Percentiles rank a stretch among this genome's conserved stretches.
phyloP scores from a whole-genome alignment of 2,329 filamentous ascomycete species.

The Phialophora tarda region DNA sequence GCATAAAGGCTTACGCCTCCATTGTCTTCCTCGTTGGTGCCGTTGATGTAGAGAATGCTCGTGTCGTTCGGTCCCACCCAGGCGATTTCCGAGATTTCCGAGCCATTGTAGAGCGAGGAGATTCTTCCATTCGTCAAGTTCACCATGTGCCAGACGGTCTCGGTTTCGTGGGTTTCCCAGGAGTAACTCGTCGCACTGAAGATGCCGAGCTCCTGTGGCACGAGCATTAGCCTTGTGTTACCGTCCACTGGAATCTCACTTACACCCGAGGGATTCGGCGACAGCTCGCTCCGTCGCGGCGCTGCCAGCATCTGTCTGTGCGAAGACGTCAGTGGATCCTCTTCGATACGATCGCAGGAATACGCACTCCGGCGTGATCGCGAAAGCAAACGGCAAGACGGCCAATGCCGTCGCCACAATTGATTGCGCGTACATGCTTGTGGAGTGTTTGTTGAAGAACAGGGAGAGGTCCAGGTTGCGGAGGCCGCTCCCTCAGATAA shows the following conservation, averaged over 20 bases:
- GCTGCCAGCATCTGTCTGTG: slow-evolving; percentile 47
- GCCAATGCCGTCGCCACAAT: slow-evolving; percentile 35
- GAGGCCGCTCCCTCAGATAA: neutral
- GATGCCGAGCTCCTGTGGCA: slow-evolving; percentile 50
- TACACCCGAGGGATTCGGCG: slow-evolving; percentile 50
- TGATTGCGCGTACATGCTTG: slow-evolving; percentile 10
- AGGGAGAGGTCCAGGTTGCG: neutral
- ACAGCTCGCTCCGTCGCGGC: slow-evolving; percentile 46
- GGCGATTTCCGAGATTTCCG: slow-evolving; percentile 70
- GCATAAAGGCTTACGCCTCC: slow-evolving; percentile 50
- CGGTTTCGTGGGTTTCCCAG: slow-evolving; percentile 74
- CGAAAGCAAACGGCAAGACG: slow-evolving; percentile 37
- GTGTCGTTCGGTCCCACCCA: slow-evolving; percentile 74
- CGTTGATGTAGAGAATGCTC: slow-evolving; percentile 62
- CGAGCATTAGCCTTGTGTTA: slow-evolving; percentile 14
- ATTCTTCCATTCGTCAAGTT: slow-evolving; percentile 71
- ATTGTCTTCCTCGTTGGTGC: slow-evolving; percentile 48
- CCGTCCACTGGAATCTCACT: slow-evolving; percentile 28
- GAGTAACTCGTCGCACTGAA: slow-evolving; percentile 74
- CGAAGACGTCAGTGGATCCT: slow-evolving; percentile 1
- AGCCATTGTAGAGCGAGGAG: slow-evolving; percentile 68
- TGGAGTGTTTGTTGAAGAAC: neutral
- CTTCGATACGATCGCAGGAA: neutral
- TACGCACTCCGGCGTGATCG: slow-evolving; percentile 41
- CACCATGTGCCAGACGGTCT: slow-evolving; percentile 69